A percentile compares a stretch with the other conserved stretches of the same genome.
Evolutionary conservation across 192 early-diverging fungal genomes (phyloP).

Genomic region (Podila horticola): DNA sequence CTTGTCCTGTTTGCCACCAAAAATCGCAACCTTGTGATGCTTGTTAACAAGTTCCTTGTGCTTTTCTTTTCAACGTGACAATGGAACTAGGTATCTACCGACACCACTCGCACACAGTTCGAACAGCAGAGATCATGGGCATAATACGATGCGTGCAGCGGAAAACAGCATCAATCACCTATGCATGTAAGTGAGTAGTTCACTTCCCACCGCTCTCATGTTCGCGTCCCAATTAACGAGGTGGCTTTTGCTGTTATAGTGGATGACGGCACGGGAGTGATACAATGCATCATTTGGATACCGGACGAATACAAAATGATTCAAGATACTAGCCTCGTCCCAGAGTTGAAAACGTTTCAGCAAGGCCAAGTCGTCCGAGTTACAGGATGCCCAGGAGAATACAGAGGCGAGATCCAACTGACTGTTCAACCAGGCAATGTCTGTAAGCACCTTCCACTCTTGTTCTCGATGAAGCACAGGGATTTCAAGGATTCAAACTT

Average conservation of each 20-base stretch:
- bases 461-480: neutral
- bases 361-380: constrained; percentile 24
- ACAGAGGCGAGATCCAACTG: constrained; percentile 15
- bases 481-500: neutral
- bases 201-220: neutral
- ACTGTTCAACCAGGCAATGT: constrained; percentile 19
- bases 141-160: constrained; percentile 23
- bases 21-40: no score
- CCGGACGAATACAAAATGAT: constrained; percentile 23
- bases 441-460: neutral
- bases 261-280: constrained; percentile 39
- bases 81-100: constrained; percentile 21
- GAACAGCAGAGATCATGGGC: constrained; percentile 33
- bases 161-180: constrained; percentile 8
- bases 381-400: constrained; percentile 3
- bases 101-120: constrained; percentile 29
- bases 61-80: neutral
- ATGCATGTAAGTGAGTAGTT: constrained; percentile 11
- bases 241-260: constrained; percentile 8
- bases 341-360: neutral
- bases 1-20: neutral
- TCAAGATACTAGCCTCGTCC: constrained; percentile 8
- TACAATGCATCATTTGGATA: constrained; percentile 43
- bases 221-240: neutral
- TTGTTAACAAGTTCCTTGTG: neutral